Conservation (phyloP, 768 basidiomycete species). For the Amanita muscaria region DNA sequence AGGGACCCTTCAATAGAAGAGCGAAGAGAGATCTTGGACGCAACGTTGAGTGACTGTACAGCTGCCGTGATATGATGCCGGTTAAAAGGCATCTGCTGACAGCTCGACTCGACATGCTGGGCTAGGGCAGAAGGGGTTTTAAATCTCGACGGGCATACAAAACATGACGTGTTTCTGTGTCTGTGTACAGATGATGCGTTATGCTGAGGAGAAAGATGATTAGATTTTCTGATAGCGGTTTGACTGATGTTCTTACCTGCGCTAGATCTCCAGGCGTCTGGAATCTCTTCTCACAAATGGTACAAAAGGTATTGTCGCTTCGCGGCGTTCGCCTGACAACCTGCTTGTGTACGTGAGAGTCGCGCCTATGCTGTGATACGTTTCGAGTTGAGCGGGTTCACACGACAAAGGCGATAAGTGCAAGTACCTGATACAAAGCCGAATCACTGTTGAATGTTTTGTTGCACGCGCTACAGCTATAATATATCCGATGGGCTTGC, state of each 20-base stretch:
- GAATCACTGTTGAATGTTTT: not conserved
- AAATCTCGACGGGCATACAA: conserved; percentile 22
- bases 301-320: not conserved
- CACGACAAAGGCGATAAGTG: too few relatives aligned
- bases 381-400: not conserved
- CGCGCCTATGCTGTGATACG: not conserved
- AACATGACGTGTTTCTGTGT: not conserved
- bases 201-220: not conserved
- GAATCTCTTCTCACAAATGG: not conserved
- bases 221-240: not conserved
- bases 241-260: not conserved
- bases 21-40: conserved; percentile 26
- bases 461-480: not conserved
- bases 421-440: not conserved
- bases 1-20: conserved; percentile 20
- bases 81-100: conserved; percentile 21
- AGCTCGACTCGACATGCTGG: conserved; percentile 33
- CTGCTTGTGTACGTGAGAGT: not conserved
- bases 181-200: conserved; percentile 1
- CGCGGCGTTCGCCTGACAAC: not conserved
- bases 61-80: conserved; percentile 29
- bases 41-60: conserved; percentile 23
- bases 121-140: conserved; percentile 28
- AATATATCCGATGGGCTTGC: too few relatives aligned
- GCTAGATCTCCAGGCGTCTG: not conserved